These are phyloP conservation scores for Houttuynia cordata DNA, from an alignment of 164 flowering plant species.

Conservation along the genomic window DNA sequence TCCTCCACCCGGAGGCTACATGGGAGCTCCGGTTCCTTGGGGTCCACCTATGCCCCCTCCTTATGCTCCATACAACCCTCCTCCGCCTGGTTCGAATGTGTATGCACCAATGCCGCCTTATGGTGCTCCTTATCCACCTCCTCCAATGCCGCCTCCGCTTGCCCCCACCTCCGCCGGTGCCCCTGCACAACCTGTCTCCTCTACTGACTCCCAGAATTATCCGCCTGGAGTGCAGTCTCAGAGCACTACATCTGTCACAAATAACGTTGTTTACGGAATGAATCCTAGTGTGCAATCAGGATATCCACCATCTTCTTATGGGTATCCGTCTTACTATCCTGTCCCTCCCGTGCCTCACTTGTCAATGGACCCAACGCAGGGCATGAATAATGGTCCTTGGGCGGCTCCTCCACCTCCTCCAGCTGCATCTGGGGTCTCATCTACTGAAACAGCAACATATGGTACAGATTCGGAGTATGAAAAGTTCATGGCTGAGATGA, in stretches of 20 bases:
- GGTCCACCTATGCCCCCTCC: constrained; percentile 61
- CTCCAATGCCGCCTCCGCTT: constrained; percentile 7
- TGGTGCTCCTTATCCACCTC: constrained; percentile 65
- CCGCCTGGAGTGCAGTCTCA: constrained; percentile 64
- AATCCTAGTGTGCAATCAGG: constrained; percentile 38
- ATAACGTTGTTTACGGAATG: constrained; percentile 23
- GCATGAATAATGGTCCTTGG: constrained; percentile 59
- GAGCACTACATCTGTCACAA: constrained; percentile 25
- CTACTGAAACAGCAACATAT: constrained; percentile 38
- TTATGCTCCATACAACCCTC: constrained; percentile 45
- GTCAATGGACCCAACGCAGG: constrained; percentile 30
- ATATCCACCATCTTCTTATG: constrained; percentile 39
- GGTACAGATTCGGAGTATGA: constrained; percentile 75
- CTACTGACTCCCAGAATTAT: constrained; percentile 44
- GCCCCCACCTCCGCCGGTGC: constrained; percentile 13
- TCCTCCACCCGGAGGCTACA: constrained; percentile 40
- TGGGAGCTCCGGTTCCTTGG: constrained; percentile 78
- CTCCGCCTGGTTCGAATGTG: constrained; percentile 64
- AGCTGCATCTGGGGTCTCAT: constrained; percentile 37
- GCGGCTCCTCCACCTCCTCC: constrained; percentile 55
- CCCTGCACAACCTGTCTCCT: constrained; percentile 29
- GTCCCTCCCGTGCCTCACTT: constrained; percentile 37
- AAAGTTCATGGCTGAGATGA: constrained; percentile 91
- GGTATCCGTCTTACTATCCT: constrained; percentile 55
- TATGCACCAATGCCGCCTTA: constrained; percentile 49